A percentile compares a stretch with the other conserved stretches of the same genome.
Conservation (phyloP, 768 basidiomycete species). For the Termitomyces sp. region DNA sequence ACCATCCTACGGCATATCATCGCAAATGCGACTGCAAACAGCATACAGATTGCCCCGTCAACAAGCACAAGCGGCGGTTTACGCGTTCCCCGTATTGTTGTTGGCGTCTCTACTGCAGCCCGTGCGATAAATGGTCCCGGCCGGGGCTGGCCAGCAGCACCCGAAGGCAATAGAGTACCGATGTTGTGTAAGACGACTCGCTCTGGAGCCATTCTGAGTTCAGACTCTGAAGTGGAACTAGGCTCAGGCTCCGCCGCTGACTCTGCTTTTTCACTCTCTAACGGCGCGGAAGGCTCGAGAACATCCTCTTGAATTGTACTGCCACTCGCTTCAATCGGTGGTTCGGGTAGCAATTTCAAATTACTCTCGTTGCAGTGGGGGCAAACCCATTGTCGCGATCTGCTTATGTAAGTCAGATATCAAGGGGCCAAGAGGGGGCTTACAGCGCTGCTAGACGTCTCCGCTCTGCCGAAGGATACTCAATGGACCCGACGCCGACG, state of each 20-base stretch:
- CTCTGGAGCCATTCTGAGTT: neutral
- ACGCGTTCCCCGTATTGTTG: conserved; percentile 6
- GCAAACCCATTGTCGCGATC: conserved; percentile 79
- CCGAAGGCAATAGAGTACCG: conserved; percentile 6
- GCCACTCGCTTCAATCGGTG: conserved; percentile 19
- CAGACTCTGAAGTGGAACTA: too few species aligned
- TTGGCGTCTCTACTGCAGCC: conserved; percentile 8
- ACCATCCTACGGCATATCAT: conserved; percentile 59
- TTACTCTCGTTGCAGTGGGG: conserved; percentile 68
- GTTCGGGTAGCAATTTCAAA: conserved; percentile 67
- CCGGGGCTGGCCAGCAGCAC: conserved; percentile 4
- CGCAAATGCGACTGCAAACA: conserved; percentile 62
- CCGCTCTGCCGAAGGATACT: conserved; percentile 68
- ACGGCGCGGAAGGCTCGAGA: neutral
- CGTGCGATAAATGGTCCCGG: conserved; percentile 7
- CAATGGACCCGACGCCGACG: conserved; percentile 82
- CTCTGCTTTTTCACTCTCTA: neutral
- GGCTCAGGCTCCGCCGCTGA: neutral
- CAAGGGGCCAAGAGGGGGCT: conserved; percentile 22
- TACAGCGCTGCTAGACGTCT: conserved; percentile 74
- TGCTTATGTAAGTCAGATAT: conserved; percentile 20
- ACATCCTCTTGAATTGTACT: neutral
- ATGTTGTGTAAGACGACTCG: conserved; percentile 5
- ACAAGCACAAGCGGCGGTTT: conserved; percentile 55
- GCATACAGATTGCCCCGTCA: conserved; percentile 69